phyloP scores from a whole-genome alignment of 2,329 filamentous ascomycete genomes.

The Aureobasidium mangrovei region DNA sequence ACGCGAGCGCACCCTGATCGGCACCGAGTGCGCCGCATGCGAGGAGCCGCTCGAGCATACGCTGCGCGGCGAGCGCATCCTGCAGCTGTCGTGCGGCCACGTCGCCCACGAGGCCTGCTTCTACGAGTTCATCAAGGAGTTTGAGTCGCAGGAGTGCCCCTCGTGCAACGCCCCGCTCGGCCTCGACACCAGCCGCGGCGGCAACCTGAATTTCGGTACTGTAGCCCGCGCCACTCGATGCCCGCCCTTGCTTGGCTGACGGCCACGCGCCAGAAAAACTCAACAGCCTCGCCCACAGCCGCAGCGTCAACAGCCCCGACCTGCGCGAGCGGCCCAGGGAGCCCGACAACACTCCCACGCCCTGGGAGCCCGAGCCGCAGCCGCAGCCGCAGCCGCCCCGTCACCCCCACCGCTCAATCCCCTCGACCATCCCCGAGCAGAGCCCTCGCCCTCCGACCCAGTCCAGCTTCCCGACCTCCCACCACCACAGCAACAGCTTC shows the following conservation, averaged over 20 bases:
- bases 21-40: slow-evolving; percentile 88
- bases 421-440: slow-evolving; percentile 1
- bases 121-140: slow-evolving; percentile 94
- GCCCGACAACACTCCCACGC: slow-evolving; percentile 45
- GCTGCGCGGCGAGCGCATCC: slow-evolving; percentile 80
- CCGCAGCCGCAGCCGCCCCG: neutral
- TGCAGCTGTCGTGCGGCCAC: slow-evolving; percentile 95
- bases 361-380: slow-evolving; percentile 51
- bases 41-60: slow-evolving; percentile 96
- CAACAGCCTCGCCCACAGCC: slow-evolving; percentile 81
- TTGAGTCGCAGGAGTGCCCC: slow-evolving; percentile 88
- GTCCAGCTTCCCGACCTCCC: neutral
- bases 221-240: neutral
- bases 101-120: slow-evolving; percentile 98
- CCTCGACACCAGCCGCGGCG: slow-evolving; percentile 83
- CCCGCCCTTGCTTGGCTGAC: neutral
- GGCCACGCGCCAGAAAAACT: slow-evolving; percentile 64
- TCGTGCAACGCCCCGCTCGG: slow-evolving; percentile 87
- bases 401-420: slow-evolving; percentile 2
- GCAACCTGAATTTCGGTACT: slow-evolving; percentile 55
- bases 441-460: slow-evolving; percentile 9
- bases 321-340: slow-evolving; percentile 15
- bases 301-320: slow-evolving; percentile 52
- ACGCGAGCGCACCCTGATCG: slow-evolving; percentile 89
- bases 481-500: neutral